These are phyloP conservation scores for Solanum phureja DNA, from an alignment of 257 asterid genomes.

Conservation along the genomic window DNA sequence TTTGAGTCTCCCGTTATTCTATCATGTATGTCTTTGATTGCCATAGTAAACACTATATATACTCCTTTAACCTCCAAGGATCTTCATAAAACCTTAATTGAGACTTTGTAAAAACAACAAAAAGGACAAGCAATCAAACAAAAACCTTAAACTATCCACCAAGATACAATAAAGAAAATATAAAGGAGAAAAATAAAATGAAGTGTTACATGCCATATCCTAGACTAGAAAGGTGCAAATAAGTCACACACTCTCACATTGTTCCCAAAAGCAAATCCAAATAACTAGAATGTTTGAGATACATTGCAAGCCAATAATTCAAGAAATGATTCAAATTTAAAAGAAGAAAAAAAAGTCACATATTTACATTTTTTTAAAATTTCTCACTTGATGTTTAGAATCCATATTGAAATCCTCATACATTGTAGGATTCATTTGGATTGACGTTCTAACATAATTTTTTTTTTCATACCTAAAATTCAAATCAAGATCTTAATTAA, in stretches of 20 bases:
- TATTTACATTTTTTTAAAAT: neutral
- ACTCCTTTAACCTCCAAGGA: neutral
- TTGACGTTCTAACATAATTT: no score
- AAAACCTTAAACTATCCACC: neutral
- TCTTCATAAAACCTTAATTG: neutral
- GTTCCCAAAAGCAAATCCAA: neutral
- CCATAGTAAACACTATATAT: neutral
- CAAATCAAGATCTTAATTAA: no score
- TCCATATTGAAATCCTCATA: no score
- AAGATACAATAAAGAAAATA: neutral
- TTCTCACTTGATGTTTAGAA: neutral
- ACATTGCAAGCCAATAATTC: neutral
- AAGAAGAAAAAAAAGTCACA: neutral
- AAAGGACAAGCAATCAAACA: neutral
- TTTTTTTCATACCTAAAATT: no score
- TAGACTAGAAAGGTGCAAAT: neutral
- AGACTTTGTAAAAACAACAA: neutral
- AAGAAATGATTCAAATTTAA: neutral
- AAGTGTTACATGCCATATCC: neutral
- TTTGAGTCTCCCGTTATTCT: neutral
- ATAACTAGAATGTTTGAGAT: neutral
- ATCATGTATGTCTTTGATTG: neutral
- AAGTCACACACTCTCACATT: neutral
- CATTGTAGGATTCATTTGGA: no score
- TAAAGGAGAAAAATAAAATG: neutral